Conservation (phyloP, 805 yeast genomes). For the Metschnikowia aberdeeniae region DNA sequence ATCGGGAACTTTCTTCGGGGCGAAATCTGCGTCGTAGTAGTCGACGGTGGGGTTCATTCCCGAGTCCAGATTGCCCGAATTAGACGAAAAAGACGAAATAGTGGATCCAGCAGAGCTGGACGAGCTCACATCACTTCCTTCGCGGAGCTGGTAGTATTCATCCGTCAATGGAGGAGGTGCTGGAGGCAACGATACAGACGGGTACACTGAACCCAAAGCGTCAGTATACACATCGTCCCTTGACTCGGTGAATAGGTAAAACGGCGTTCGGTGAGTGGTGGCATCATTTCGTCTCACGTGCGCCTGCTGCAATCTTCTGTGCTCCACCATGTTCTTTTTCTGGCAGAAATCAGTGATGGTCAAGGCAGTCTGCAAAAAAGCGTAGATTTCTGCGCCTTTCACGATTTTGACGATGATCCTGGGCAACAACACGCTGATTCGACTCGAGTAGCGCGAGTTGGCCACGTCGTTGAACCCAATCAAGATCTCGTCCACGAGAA, state of each 20-base stretch:
- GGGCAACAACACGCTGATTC: constrained; percentile 50
- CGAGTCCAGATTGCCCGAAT: constrained; percentile 10
- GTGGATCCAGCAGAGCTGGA: neutral
- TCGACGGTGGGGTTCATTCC: constrained; percentile 22
- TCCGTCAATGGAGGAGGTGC: constrained; percentile 56
- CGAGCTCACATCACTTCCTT: neutral
- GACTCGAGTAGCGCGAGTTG: constrained; percentile 57
- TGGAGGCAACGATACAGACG: constrained; percentile 61
- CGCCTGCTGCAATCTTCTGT: constrained; percentile 52
- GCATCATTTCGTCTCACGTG: constrained; percentile 74
- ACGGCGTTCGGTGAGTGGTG: constrained; percentile 76
- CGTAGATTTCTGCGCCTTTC: constrained; percentile 21
- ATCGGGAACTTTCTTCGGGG: constrained; percentile 27
- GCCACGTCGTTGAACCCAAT: constrained; percentile 65
- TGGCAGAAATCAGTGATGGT: constrained; percentile 56
- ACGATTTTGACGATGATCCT: constrained; percentile 33
- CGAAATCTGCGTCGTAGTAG: constrained; percentile 29
- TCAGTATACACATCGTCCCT: constrained; percentile 47
- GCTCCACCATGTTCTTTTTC: constrained; percentile 43
- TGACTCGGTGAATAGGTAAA: constrained; percentile 52
- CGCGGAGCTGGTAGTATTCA: constrained; percentile 14
- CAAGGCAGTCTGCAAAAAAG: constrained; percentile 55
- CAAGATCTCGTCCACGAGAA: constrained; percentile 22
- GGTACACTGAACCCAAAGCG: constrained; percentile 48
- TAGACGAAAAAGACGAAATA: constrained; percentile 16